These are phyloP conservation scores for Nymphaea colorata DNA, from an alignment of 164 flowering plant species.

Conservation along the genomic window DNA sequence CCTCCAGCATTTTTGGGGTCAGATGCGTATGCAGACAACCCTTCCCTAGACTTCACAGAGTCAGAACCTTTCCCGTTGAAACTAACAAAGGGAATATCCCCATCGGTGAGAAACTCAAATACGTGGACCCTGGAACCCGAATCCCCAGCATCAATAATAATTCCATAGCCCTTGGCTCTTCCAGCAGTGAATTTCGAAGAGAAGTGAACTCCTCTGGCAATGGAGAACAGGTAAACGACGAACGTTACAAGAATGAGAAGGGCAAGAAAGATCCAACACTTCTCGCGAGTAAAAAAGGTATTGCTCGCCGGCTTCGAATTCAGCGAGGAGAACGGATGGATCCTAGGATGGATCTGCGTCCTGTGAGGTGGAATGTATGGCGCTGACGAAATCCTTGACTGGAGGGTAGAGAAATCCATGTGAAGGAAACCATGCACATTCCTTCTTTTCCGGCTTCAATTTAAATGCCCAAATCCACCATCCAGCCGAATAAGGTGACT, in stretches of 20 bases:
- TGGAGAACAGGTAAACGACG: constrained; percentile 30
- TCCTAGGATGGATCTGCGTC: constrained; percentile 40
- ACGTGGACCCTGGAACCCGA: constrained; percentile 22
- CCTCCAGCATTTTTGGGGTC: constrained; percentile 19
- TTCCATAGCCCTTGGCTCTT: constrained; percentile 18
- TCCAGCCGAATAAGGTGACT: background rate
- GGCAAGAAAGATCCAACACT: constrained; percentile 18
- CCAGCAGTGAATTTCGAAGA: constrained; percentile 25
- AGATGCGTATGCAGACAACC: constrained; percentile 15
- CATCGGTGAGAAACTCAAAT: constrained; percentile 31
- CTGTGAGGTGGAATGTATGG: constrained; percentile 33
- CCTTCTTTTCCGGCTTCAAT: background rate
- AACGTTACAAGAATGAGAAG: constrained; percentile 23
- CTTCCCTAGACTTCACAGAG: constrained; percentile 13
- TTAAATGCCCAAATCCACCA: background rate
- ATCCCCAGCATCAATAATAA: constrained; percentile 20
- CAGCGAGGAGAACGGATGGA: constrained; percentile 19
- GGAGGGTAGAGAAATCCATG: constrained; percentile 23
- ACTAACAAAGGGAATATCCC: constrained; percentile 20
- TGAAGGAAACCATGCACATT: background rate
- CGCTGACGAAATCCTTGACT: constrained; percentile 22
- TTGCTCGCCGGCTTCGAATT: constrained; percentile 6
- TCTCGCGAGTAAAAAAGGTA: constrained; percentile 11
- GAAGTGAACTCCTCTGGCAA: constrained; percentile 25
- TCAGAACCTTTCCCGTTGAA: constrained; percentile 13